A percentile compares a stretch with the other conserved stretches of the same genome.
Evolutionary conservation across 768 basidiomycete species (phyloP).

Genomic region (Zangia roseola): DNA sequence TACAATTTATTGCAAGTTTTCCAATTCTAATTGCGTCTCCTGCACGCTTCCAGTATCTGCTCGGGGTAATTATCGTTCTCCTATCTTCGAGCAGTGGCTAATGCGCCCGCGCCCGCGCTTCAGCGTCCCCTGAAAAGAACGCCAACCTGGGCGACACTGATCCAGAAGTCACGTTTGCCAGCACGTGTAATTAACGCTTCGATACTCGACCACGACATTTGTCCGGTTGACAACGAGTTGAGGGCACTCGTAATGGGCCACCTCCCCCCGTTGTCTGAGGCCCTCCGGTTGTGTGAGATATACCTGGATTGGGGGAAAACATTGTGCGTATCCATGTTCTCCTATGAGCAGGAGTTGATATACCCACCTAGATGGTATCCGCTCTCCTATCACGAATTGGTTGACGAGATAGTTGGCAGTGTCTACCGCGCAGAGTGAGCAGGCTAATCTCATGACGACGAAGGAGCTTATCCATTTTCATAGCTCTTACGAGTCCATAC

Average conservation of each 20-base stretch:
- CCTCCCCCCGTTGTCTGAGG: conserved; percentile 59
- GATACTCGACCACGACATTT: conserved; percentile 33
- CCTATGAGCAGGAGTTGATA: not conserved
- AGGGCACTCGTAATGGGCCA: conserved; percentile 44
- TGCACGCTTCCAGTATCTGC: conserved; percentile 45
- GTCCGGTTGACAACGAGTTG: conserved; percentile 34
- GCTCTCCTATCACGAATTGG: conserved; percentile 51
- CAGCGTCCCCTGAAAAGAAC: conserved; percentile 27
- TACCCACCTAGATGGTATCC: conserved; percentile 48
- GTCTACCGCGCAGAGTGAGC: conserved; percentile 56
- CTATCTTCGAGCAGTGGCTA: not conserved
- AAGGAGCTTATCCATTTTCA: conserved; percentile 3
- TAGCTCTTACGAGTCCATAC: conserved; percentile 40
- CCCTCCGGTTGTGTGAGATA: conserved; percentile 57
- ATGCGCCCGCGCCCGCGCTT: not conserved
- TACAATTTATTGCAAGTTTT: not conserved
- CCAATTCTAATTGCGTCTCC: not conserved
- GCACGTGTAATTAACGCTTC: conserved; percentile 38
- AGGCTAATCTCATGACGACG: not conserved
- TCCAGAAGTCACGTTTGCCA: conserved; percentile 39
- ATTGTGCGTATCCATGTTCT: conserved; percentile 41
- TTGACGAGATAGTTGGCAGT: conserved; percentile 51
- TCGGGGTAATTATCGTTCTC: conserved; percentile 41
- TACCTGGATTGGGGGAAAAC: conserved; percentile 63
- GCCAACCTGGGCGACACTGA: conserved; percentile 13